These are phyloP conservation scores for Tubosaeta sp. DNA, from an alignment of 768 basidiomycete genomes.

Conservation along the genomic window DNA sequence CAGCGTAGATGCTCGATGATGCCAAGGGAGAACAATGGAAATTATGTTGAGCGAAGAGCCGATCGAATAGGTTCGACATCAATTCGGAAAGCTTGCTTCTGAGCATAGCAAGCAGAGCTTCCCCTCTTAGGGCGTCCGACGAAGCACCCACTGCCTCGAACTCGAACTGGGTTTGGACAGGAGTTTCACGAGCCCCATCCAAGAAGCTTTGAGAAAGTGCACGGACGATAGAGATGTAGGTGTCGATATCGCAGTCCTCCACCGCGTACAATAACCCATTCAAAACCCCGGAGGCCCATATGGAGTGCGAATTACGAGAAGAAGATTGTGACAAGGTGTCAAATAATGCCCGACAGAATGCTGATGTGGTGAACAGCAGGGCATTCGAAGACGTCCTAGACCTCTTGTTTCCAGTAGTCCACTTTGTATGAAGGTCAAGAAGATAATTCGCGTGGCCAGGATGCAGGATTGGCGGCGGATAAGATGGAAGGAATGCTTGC, in stretches of 20 bases:
- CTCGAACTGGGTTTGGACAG: background rate
- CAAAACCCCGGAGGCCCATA: conserved; percentile 44
- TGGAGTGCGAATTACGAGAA: conserved; percentile 30
- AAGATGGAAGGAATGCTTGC: conserved; percentile 32
- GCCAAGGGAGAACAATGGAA: background rate
- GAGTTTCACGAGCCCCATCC: background rate
- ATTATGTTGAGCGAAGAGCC: conserved; percentile 10
- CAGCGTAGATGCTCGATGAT: conserved; percentile 8
- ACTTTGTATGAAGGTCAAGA: conserved; percentile 39
- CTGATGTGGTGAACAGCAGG: conserved; percentile 24
- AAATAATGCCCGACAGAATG: conserved; percentile 23
- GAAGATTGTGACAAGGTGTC: conserved; percentile 17
- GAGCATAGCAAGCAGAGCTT: conserved; percentile 3
- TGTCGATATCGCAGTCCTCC: conserved; percentile 28
- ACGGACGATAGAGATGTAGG: conserved; percentile 30
- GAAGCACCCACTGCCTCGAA: background rate
- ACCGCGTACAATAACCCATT: conserved; percentile 33
- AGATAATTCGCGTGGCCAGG: conserved; percentile 47
- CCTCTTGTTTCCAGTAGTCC: conserved; percentile 24
- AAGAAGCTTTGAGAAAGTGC: conserved; percentile 25
- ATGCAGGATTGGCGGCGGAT: conserved; percentile 35
- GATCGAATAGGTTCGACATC: conserved; percentile 22
- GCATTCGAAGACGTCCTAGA: background rate
- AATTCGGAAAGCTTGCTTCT: conserved; percentile 19
- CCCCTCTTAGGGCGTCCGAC: background rate